Evolutionary conservation across 2,329 filamentous ascomycete genomes (phyloP).

Genomic region (Colletotrichum magnum): DNA sequence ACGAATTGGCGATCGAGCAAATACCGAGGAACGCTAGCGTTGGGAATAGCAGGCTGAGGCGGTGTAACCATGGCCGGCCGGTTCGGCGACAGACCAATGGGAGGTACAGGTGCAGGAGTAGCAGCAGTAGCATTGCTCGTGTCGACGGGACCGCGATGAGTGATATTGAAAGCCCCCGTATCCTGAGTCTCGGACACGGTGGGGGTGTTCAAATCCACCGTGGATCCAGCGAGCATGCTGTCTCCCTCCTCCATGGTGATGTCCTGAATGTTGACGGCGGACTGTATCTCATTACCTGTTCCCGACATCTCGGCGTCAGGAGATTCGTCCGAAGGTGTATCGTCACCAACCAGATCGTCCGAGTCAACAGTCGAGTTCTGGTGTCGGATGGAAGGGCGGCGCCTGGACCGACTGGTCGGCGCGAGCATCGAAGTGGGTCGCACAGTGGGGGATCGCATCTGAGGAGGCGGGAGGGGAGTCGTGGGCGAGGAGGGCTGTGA

Average conservation of each 20-base stretch:
- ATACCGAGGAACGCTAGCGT: constrained; percentile 82
- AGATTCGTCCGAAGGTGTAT: constrained; percentile 83
- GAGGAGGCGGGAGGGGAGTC: constrained; percentile 81
- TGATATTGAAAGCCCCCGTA: constrained; percentile 93
- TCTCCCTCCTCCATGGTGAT: constrained; percentile 85
- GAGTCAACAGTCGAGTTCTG: constrained; percentile 91
- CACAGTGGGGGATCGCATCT: constrained; percentile 69
- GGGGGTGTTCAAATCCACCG: constrained; percentile 82
- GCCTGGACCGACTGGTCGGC: constrained; percentile 69
- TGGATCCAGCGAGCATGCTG: constrained; percentile 78
- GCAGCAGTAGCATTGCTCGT: constrained; percentile 85
- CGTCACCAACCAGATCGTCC: constrained; percentile 89
- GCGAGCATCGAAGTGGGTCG: constrained; percentile 67
- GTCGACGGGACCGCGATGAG: constrained; percentile 86
- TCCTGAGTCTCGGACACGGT: constrained; percentile 89
- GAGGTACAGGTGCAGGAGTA: constrained; percentile 74
- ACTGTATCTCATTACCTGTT: constrained; percentile 80
- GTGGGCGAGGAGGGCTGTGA: constrained; percentile 96
- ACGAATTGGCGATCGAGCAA: constrained; percentile 80
- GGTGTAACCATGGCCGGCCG: constrained; percentile 78
- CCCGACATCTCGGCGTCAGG: constrained; percentile 84
- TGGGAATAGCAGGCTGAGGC: constrained; percentile 81
- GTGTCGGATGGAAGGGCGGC: constrained; percentile 89
- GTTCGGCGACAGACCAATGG: constrained; percentile 81
- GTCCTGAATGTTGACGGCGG: constrained; percentile 87